Conservation (phyloP, 73 alveolate species). For the Uronychia binucleata region DNA sequence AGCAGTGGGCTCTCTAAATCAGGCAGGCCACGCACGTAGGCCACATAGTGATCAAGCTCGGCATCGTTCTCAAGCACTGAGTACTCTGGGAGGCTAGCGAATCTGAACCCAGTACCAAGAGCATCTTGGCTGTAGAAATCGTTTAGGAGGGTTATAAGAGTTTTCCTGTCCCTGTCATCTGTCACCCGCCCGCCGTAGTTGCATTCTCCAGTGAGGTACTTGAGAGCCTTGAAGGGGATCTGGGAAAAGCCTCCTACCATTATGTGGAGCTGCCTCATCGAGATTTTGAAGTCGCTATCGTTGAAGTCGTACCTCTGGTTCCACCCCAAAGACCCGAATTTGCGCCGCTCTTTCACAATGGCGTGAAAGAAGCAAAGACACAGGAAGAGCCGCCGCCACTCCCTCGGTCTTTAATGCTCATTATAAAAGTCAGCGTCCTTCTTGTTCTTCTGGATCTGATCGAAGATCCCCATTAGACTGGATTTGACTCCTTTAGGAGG, state of each 20-base stretch:
- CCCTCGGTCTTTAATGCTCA: constrained; percentile 68
- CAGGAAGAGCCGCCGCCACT: constrained; percentile 67
- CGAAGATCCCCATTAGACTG: constrained; percentile 79
- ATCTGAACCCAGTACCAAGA: constrained; percentile 37
- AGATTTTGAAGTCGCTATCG: constrained; percentile 90
- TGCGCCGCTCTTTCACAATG: constrained; percentile 66
- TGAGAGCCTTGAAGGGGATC: constrained; percentile 94
- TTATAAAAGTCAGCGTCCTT: too few relatives aligned
- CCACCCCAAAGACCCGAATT: constrained; percentile 77
- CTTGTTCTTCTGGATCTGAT: constrained; percentile 66
- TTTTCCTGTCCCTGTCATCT: constrained; percentile 95
- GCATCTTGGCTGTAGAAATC: constrained; percentile 80
- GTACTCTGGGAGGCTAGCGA: constrained; percentile 68
- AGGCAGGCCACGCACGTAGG: constrained; percentile 84
- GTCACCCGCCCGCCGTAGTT: constrained; percentile 99
- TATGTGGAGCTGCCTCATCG: constrained; percentile 84
- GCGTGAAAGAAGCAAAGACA: constrained; percentile 77
- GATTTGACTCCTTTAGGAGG: constrained; percentile 93
- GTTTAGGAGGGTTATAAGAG: constrained; percentile 81
- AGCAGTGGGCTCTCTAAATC: constrained; percentile 90
- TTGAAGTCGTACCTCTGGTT: constrained; percentile 72
- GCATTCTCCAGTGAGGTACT: constrained; percentile 93
- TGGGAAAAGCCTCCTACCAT: constrained; percentile 85
- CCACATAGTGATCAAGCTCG: constrained; percentile 85
- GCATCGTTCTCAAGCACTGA: constrained; percentile 79